Conservation (phyloP, 106 monocot species). For the Apostasia shenzhenica region DNA sequence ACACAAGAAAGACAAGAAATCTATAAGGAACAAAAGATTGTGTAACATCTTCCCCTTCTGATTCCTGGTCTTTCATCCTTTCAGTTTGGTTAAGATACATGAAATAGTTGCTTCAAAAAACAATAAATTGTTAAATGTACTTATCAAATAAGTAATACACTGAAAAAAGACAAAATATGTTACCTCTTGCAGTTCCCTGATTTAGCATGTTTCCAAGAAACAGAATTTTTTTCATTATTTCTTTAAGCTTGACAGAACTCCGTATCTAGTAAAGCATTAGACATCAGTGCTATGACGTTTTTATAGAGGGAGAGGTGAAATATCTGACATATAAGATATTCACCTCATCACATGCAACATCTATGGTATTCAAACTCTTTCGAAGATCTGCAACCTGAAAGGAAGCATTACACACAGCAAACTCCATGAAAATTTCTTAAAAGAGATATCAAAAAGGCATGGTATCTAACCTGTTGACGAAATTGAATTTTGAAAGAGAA, state of each 20-base stretch:
- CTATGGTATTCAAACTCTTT: constrained; percentile 42
- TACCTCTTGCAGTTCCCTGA: constrained; percentile 87
- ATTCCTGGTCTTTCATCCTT: no score
- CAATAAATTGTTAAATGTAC: no score
- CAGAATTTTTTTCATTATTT: constrained; percentile 76
- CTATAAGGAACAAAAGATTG: no score
- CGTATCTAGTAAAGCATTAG: constrained; percentile 35
- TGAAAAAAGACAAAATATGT: not conserved
- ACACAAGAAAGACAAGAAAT: no score
- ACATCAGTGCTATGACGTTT: not conserved
- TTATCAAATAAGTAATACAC: not conserved
- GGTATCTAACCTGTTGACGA: not conserved
- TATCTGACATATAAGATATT: not conserved
- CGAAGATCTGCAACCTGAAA: constrained; percentile 66
- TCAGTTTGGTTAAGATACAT: no score
- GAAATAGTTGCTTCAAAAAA: no score
- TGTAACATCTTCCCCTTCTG: no score
- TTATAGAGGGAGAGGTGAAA: not conserved
- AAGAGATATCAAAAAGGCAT: not conserved
- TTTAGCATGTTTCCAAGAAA: constrained; percentile 69
- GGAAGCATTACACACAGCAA: not conserved
- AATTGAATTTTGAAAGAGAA: constrained; percentile 14
- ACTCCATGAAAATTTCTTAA: not conserved
- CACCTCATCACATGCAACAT: constrained; percentile 53
- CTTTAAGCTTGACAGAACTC: constrained; percentile 59